These are phyloP conservation scores for Pseudogymnoascus sp. DNA, from an alignment of 2,329 filamentous ascomycete genomes.

Conservation along the genomic window DNA sequence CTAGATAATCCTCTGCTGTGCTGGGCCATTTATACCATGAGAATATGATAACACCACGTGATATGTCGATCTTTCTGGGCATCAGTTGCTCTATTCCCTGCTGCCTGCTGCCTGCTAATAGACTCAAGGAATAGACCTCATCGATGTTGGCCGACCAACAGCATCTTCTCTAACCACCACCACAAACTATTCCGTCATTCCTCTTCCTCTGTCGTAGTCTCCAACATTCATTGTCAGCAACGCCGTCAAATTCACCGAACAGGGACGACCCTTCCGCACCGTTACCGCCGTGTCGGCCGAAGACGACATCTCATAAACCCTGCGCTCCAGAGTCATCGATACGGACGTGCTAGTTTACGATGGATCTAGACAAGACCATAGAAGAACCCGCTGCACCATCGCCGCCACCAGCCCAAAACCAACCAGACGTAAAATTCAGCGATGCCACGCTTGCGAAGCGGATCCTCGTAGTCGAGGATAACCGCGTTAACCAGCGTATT, in stretches of 20 bases:
- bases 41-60: background rate
- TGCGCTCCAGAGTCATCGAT: conserved; percentile 46
- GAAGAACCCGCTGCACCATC: background rate
- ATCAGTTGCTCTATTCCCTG: background rate
- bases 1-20: background rate
- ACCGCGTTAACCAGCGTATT: conserved; percentile 36
- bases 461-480: conserved; percentile 35
- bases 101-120: too few species aligned
- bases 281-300: conserved; percentile 33
- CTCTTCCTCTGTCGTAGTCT: background rate
- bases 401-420: conserved; percentile 17
- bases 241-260: conserved; percentile 53
- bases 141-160: background rate
- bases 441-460: conserved; percentile 33
- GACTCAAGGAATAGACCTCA: background rate
- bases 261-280: conserved; percentile 44
- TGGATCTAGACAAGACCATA: conserved; percentile 32
- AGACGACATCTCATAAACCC: conserved; percentile 34
- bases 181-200: background rate
- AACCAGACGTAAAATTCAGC: conserved; percentile 27
- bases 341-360: conserved; percentile 46
- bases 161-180: background rate
- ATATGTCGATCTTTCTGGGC: background rate
- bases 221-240: conserved; percentile 41
- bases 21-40: background rate